phyloP scores from a whole-genome alignment of 2,329 filamentous ascomycete genomes.

The Metarhizium album region DNA sequence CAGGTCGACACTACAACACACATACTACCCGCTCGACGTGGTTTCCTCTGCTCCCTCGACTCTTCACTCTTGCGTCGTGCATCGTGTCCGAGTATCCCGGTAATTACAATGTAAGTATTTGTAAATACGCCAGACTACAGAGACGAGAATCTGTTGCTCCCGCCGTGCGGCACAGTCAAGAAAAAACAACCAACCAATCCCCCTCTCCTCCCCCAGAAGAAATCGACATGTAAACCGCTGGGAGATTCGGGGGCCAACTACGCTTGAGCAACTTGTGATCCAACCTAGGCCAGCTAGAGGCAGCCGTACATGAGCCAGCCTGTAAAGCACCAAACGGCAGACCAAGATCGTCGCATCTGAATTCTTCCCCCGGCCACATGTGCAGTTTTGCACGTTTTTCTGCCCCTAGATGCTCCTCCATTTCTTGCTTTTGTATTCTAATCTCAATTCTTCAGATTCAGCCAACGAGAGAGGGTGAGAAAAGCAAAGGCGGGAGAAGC shows the following conservation, averaged over 20 bases:
- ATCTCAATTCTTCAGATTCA: too few species aligned
- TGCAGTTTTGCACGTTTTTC: neutral
- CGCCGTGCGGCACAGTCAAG: neutral
- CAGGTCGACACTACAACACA: neutral
- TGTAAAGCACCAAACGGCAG: neutral
- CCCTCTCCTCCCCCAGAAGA: too few species aligned
- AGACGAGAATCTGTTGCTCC: neutral
- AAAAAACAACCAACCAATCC: too few species aligned
- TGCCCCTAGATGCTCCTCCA: neutral
- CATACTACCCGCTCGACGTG: too few species aligned
- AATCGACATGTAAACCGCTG: neutral
- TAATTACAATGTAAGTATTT: neutral
- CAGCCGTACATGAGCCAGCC: neutral
- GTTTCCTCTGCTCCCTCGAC: neutral
- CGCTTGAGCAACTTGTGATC: neutral
- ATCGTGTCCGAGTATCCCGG: neutral
- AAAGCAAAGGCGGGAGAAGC: neutral
- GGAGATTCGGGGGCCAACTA: neutral
- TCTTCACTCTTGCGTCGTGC: neutral
- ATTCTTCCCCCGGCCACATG: neutral
- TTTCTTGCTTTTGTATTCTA: neutral
- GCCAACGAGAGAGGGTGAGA: too few species aligned
- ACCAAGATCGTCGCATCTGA: neutral
- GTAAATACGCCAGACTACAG: neutral
- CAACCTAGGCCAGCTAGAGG: neutral